Conservation (phyloP, 2,329 filamentous ascomycete species). For the Lecanoromycetidae sp. region DNA sequence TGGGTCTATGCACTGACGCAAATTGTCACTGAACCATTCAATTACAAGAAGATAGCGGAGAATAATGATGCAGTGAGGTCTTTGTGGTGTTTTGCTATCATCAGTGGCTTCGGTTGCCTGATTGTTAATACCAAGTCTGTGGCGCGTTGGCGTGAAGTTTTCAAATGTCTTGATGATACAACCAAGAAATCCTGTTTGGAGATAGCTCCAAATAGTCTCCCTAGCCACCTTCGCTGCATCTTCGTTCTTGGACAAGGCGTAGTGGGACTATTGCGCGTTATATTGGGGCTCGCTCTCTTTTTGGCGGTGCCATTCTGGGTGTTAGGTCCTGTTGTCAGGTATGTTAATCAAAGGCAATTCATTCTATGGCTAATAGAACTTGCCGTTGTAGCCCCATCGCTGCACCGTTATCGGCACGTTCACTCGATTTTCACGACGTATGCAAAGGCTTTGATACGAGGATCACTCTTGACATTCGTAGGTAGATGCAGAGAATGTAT, state of each 20-base stretch:
- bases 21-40: not conserved
- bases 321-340: not conserved
- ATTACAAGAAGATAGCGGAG: not conserved
- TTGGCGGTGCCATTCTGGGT: not conserved
- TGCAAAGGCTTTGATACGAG: not conserved
- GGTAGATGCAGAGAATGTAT: not conserved
- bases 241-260: too few relatives aligned
- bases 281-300: not conserved
- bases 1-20: not conserved
- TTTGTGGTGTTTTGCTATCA: not conserved
- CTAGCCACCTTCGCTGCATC: too few relatives aligned
- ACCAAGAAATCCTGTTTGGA: not conserved
- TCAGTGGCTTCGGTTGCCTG: not conserved
- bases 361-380: too few relatives aligned
- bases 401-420: not conserved
- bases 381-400: not conserved
- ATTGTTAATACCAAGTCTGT: not conserved
- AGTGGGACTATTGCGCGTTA: too few relatives aligned
- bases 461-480: not conserved
- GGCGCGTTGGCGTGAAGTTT: not conserved
- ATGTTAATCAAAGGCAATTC: not conserved
- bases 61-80: not conserved
- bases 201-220: too few relatives aligned
- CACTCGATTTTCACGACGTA: not conserved
- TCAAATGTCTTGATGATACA: not conserved